Conservation (phyloP, 108 stramenopile genomes). For the Nitzschia sp. region DNA sequence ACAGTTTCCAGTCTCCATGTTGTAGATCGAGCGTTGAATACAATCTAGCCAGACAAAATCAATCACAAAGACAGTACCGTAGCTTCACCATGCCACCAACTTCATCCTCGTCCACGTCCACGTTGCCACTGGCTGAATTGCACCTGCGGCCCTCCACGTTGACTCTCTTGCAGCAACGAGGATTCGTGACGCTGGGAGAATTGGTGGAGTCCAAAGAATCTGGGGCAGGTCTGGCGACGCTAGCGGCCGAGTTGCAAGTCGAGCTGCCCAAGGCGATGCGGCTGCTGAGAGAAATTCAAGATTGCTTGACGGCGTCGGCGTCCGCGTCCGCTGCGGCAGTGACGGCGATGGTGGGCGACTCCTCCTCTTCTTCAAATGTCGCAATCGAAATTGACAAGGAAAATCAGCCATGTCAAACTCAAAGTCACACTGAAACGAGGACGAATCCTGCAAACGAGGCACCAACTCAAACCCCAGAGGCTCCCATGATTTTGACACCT, state of each 20-base stretch:
- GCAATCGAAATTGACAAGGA: too few species aligned
- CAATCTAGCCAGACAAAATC: too few species aligned
- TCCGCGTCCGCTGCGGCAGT: neutral
- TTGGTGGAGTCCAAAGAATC: constrained; percentile 34
- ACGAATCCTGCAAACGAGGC: neutral
- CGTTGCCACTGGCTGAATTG: constrained; percentile 49
- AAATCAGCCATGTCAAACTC: constrained; percentile 2
- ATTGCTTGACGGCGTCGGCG: constrained; percentile 8
- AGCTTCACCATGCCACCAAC: too few species aligned
- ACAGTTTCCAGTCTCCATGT: too few species aligned
- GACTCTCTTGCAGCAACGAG: constrained; percentile 54
- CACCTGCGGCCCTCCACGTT: constrained; percentile 77
- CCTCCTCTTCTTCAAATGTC: too few species aligned
- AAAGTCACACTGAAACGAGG: neutral
- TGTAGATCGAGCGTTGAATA: too few species aligned
- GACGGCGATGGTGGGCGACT: neutral
- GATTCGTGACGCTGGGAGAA: constrained; percentile 66
- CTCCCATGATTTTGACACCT: neutral
- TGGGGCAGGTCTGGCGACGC: constrained; percentile 32
- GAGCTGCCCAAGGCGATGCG: constrained; percentile 29
- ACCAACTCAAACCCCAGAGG: neutral
- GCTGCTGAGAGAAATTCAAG: constrained; percentile 40
- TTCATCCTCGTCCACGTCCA: neutral
- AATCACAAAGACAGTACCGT: too few species aligned
- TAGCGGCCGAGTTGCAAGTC: constrained; percentile 51